Evolutionary conservation across 176 grass and related monocot genomes (phyloP).

Genomic region (Musa beccarii): DNA sequence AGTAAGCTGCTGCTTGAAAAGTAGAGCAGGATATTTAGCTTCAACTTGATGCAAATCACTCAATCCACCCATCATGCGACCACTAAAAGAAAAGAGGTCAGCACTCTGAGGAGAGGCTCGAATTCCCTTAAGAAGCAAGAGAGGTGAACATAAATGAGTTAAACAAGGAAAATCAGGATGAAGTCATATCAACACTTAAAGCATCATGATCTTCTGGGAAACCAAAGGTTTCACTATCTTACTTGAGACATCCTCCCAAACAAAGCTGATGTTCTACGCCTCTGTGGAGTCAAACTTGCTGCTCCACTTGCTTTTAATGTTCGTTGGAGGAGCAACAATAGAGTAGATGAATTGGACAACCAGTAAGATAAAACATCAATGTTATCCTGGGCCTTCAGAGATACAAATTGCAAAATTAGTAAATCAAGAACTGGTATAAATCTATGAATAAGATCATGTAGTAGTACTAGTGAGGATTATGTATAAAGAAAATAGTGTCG

Average conservation of each 20-base stretch:
- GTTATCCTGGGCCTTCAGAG: constrained; percentile 18
- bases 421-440: constrained; percentile 14
- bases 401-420: not conserved
- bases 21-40: constrained; percentile 88
- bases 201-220: not conserved
- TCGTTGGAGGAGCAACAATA: constrained; percentile 25
- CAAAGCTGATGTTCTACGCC: constrained; percentile 46
- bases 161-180: not conserved
- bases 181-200: not conserved
- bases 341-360: constrained; percentile 22
- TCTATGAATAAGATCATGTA: not conserved
- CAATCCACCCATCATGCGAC: constrained; percentile 53
- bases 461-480: no score
- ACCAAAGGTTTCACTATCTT: not conserved
- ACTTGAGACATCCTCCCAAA: constrained; percentile 58
- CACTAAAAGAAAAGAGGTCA: constrained; percentile 64
- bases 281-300: constrained; percentile 50
- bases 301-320: constrained; percentile 41
- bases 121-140: constrained; percentile 14
- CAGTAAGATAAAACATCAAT: constrained; percentile 10
- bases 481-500: no score
- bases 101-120: constrained; percentile 53
- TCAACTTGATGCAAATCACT: constrained; percentile 81
- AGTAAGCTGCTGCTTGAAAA: constrained; percentile 97
- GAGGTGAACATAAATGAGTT: not conserved